Evolutionary conservation across 148 eudicot species (phyloP).

Genomic region (Polygonum maritimum): DNA sequence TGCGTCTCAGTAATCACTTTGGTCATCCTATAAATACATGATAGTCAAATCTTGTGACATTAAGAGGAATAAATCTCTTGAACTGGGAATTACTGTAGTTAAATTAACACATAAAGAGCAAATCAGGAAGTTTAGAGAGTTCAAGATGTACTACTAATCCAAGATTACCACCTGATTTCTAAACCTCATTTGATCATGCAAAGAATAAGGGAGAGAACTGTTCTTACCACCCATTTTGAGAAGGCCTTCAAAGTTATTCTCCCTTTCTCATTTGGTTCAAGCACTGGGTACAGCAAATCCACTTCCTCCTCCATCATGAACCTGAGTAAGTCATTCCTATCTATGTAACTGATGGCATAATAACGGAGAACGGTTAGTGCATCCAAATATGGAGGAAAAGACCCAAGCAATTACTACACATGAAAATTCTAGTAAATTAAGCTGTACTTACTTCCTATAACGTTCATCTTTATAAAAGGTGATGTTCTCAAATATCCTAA

Average conservation of each 20-base stretch:
- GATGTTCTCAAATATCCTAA: conserved; percentile 56
- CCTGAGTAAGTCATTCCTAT: conserved; percentile 43
- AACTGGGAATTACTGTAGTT: not conserved
- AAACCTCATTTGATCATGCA: not conserved
- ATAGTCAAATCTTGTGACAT: not conserved
- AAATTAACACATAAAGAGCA: not conserved
- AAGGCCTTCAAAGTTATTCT: conserved; percentile 44
- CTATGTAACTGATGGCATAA: conserved; percentile 38
- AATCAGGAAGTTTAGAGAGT: not conserved
- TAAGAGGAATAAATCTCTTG: not conserved
- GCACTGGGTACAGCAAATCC: conserved; percentile 38
- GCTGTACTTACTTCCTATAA: conserved; percentile 8
- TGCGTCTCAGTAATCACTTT: not conserved
- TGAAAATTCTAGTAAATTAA: not conserved
- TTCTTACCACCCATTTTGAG: conserved; percentile 77
- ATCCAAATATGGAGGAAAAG: not conserved
- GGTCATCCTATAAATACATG: not conserved
- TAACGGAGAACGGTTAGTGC: not conserved
- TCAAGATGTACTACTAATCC: not conserved
- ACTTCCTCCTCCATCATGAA: conserved; percentile 82
- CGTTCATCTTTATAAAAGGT: conserved; percentile 19
- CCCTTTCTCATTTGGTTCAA: conserved; percentile 55
- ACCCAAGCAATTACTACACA: not conserved
- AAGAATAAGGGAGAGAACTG: not conserved
- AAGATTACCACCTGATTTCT: not conserved